A percentile compares a stretch with the other conserved stretches of the same genome.
Conservation (phyloP, 208 protist genomes). For the Acanthamoeba healyi region DNA sequence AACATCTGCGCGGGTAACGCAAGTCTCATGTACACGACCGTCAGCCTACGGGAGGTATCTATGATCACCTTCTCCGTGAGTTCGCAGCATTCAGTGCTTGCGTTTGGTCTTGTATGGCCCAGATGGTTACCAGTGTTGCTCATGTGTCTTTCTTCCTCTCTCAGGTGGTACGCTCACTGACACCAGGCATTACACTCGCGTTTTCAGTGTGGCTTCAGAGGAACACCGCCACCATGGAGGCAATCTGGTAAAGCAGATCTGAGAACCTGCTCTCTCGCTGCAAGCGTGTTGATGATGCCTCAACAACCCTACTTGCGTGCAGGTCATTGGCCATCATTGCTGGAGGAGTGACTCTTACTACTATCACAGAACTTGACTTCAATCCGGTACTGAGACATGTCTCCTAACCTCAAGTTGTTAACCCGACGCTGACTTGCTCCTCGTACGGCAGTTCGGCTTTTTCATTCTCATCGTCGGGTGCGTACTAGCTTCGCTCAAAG, state of each 20-base stretch:
- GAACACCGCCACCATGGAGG: constrained; percentile 5
- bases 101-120: no score
- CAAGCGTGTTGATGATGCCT: no score
- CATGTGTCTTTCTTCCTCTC: neutral
- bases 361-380: constrained; percentile 62
- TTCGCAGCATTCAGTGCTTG: no score
- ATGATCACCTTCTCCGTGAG: neutral
- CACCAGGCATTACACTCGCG: constrained; percentile 76
- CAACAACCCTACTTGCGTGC: no score
- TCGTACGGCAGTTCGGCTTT: constrained; percentile 49
- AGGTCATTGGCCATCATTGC: constrained; percentile 67
- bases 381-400: neutral
- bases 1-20: constrained; percentile 78
- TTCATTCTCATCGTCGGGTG: constrained; percentile 49
- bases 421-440: no score
- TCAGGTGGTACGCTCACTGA: constrained; percentile 76
- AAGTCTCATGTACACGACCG: constrained; percentile 57
- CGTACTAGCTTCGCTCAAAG: constrained; percentile 65
- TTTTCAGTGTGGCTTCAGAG: constrained; percentile 57
- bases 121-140: neutral
- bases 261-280: no score
- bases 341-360: constrained; percentile 61
- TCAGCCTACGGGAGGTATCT: constrained; percentile 43
- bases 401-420: neutral
- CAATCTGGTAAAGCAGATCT: neutral